phyloP scores from a whole-genome alignment of 75 land plant genomes.

The Isoetes taiwanensis region DNA sequence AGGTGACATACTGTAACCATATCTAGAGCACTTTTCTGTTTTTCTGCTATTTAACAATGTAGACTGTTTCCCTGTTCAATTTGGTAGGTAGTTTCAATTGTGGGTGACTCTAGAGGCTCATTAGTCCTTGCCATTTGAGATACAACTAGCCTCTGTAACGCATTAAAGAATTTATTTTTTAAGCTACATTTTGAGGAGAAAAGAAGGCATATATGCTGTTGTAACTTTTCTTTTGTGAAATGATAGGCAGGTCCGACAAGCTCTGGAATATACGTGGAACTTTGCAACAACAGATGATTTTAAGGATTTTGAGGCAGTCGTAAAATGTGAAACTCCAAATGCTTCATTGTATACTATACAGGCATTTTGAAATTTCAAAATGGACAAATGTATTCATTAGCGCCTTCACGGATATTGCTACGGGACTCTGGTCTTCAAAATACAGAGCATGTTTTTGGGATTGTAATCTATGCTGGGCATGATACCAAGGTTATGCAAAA shows the following conservation, averaged over 20 bases:
- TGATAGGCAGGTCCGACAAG: conserved; percentile 21
- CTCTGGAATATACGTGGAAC: conserved; percentile 13
- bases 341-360: conserved; percentile 22
- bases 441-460: conserved; percentile 1
- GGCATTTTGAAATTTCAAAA: conserved; percentile 12
- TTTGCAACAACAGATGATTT: conserved; percentile 4
- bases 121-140: too few species aligned
- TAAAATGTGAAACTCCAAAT: conserved; percentile 22
- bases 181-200: too few species aligned
- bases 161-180: too few species aligned
- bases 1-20: too few species aligned
- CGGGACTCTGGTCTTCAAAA: conserved; percentile 1
- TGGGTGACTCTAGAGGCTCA: too few species aligned
- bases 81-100: background rate
- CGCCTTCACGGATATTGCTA: background rate
- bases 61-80: too few species aligned
- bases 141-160: too few species aligned
- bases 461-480: conserved; percentile 1
- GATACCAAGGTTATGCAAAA: conserved; percentile 3
- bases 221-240: background rate
- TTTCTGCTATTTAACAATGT: too few species aligned
- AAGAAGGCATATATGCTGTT: too few species aligned
- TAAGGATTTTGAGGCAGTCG: conserved; percentile 4
- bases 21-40: too few species aligned
- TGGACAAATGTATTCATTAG: background rate